These are phyloP conservation scores for Yamadazyma membranifaciens DNA, from an alignment of 1,139 yeast species.

Conservation along the genomic window DNA sequence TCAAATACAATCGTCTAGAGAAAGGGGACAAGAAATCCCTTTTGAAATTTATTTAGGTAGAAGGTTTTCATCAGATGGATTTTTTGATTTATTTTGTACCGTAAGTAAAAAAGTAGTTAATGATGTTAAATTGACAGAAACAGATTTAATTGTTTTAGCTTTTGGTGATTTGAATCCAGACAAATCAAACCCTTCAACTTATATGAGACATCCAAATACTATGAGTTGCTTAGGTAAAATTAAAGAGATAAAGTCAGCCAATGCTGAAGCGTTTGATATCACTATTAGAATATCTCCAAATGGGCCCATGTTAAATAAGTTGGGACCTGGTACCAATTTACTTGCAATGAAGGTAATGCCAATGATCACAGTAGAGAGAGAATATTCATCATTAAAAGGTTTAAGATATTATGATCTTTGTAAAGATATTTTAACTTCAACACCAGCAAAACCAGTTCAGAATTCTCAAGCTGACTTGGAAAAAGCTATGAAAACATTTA, in stretches of 20 bases:
- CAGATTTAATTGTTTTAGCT: constrained; percentile 75
- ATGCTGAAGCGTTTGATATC: constrained; percentile 66
- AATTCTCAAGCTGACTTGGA: constrained; percentile 36
- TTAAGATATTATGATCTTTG: constrained; percentile 76
- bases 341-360: constrained; percentile 75
- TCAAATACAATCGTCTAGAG: constrained; percentile 71
- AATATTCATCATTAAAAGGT: constrained; percentile 79
- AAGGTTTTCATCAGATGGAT: constrained; percentile 79
- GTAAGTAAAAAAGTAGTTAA: constrained; percentile 51
- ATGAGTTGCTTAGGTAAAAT: constrained; percentile 75
- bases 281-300: constrained; percentile 64
- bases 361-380: constrained; percentile 92
- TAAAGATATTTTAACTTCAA: constrained; percentile 61
- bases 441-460: constrained; percentile 45
- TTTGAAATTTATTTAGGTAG: constrained; percentile 73
- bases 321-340: constrained; percentile 64
- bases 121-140: constrained; percentile 62
- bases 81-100: constrained; percentile 86
- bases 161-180: constrained; percentile 23
- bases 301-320: constrained; percentile 49
- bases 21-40: constrained; percentile 61
- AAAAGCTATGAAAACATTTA: constrained; percentile 44
- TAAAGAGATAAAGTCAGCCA: constrained; percentile 63
- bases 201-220: constrained; percentile 28
- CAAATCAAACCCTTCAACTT: constrained; percentile 18